These are phyloP conservation scores for Pseudofabraea citricarpa DNA, from an alignment of 2,329 filamentous ascomycete genomes.

Conservation along the genomic window DNA sequence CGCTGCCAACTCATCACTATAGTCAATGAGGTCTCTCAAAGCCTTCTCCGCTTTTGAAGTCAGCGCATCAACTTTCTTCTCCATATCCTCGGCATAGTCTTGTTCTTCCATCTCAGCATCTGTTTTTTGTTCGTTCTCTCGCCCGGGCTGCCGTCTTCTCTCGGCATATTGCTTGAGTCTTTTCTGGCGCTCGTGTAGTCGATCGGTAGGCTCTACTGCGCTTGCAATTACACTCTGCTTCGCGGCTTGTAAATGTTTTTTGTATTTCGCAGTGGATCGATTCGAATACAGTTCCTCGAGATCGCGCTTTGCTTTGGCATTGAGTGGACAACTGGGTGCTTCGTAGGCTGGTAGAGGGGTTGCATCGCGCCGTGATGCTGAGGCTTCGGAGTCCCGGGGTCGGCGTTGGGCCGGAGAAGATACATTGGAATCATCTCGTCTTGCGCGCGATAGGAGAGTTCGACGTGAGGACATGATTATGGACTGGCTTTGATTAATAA, in stretches of 20 bases:
- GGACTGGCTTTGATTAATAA: background rate
- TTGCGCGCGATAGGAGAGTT: conserved; percentile 14
- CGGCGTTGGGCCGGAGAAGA: conserved; percentile 16
- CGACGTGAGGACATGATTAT: conserved; percentile 16
- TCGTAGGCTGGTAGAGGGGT: conserved; percentile 44
- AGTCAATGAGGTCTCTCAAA: conserved; percentile 55
- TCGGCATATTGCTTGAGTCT: conserved; percentile 16
- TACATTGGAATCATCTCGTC: conserved; percentile 7
- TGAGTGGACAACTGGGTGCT: conserved; percentile 46
- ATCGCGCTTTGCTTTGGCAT: conserved; percentile 36
- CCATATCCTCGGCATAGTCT: conserved; percentile 32
- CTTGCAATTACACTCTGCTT: conserved; percentile 40
- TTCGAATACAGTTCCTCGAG: conserved; percentile 39
- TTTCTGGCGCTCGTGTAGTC: conserved; percentile 29
- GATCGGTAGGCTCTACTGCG: conserved; percentile 52
- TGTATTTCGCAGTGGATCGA: conserved; percentile 37
- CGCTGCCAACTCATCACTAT: conserved; percentile 37
- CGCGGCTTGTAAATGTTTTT: conserved; percentile 42
- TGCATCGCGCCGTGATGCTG: conserved; percentile 3
- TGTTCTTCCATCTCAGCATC: conserved; percentile 30
- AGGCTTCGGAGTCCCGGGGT: conserved; percentile 8
- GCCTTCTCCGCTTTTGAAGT: conserved; percentile 52
- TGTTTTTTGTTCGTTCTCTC: conserved; percentile 28
- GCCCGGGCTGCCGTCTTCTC: conserved; percentile 25
- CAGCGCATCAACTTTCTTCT: conserved; percentile 41